Percentiles rank a stretch among this genome's conserved stretches.
These are phyloP conservation scores for Diphasiastrum complanatum DNA, from an alignment of 83 land plant species.

Conservation along the genomic window DNA sequence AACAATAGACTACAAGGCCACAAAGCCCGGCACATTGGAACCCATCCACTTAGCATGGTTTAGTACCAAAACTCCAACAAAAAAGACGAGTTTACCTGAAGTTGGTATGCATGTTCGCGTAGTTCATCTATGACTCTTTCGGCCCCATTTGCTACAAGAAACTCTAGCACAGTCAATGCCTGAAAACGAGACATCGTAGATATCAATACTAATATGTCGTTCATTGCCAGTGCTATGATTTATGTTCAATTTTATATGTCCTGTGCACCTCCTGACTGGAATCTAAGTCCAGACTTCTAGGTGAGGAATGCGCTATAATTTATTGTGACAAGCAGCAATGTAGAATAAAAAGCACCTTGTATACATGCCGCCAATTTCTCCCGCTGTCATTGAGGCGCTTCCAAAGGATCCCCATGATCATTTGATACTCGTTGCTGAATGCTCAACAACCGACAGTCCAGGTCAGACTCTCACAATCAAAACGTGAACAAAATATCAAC, in stretches of 20 bases:
- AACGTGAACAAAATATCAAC: no score
- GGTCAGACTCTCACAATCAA: neutral
- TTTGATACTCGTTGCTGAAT: conserved; percentile 87
- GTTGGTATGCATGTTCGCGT: conserved; percentile 70
- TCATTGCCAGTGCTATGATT: no score
- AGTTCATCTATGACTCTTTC: conserved; percentile 95
- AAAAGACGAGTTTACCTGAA: conserved; percentile 34
- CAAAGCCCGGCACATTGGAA: no score
- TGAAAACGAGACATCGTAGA: no score
- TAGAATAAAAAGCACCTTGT: conserved; percentile 59
- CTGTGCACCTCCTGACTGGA: no score
- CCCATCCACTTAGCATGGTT: no score
- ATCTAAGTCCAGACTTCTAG: no score
- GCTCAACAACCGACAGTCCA: neutral
- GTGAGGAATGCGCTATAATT: no score
- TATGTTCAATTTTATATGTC: no score
- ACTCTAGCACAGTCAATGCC: conserved; percentile 85
- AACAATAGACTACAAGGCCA: no score
- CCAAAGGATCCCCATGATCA: conserved; percentile 91
- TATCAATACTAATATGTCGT: no score
- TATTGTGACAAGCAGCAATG: neutral
- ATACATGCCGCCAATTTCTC: conserved; percentile 91
- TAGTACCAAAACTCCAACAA: no score
- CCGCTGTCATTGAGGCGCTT: conserved; percentile 85
- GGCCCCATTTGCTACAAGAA: conserved; percentile 80